Evolutionary conservation across 371 early-diverging fungal genomes (phyloP), one percentile per base, ranked within the genome.

Genomic region (Coemansia sp.): DNA sequence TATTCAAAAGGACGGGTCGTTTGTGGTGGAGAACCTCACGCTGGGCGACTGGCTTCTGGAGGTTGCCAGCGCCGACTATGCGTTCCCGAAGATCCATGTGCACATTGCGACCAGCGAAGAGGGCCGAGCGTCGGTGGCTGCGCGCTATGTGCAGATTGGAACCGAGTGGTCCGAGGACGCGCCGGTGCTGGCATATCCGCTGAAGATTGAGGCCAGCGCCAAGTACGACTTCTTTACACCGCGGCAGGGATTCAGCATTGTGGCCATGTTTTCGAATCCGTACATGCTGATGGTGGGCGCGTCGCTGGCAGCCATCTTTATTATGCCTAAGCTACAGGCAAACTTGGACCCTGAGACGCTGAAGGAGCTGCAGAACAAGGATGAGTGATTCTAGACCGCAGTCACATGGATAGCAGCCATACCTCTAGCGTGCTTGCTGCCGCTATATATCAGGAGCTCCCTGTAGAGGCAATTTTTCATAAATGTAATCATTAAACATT

Each of bases 261-360:
- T 69, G 40, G 47, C 79, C 14, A 69, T 86, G 65, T 74, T 86
- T 52, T 67, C 75, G 1, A 86, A 84, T 58, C 86, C 86, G 11
- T 84, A 84, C 69, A 77, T 86, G 70, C 65, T 86, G 54, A 84
- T 86, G 85, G 78, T 81, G 59, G 82, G 81, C 12, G 79, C 77
- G 16, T 76, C 81, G 16, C 56, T 86, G 48, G 34, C 69, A 12
- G 57, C 82, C 26, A 68, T 86, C 48, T 82, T 84, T 62, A 59
- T 81, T 20, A 35, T 86, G 69, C 86, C 86, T 38, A 81, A 82
- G 59, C 61, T 86, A 52, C 79, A 81, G 66, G 74, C 68, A 3
- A 68, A 70, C 55, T 55, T 84, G 55, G 83, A 83, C 35, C 80
- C 77, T 6, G 81, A 81, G 61, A 67, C 61, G 16, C 45, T 74